Conservation (phyloP, 2,329 filamentous ascomycete genomes). For the Cordyceps cateniannulata region DNA sequence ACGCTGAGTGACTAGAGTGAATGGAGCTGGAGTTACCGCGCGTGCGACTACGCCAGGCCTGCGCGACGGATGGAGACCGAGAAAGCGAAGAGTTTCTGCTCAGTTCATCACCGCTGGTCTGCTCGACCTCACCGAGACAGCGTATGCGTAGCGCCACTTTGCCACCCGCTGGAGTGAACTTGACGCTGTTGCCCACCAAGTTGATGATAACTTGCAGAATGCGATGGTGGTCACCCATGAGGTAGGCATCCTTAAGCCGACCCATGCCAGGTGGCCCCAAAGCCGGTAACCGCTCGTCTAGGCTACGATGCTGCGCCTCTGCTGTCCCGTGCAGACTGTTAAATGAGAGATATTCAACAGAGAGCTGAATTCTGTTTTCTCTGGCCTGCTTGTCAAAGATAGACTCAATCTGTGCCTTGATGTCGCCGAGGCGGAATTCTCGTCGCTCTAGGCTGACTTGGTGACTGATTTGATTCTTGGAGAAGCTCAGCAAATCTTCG, state of each 20-base stretch:
- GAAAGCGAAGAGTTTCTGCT: slow-evolving; percentile 6
- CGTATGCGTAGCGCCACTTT: slow-evolving; percentile 70
- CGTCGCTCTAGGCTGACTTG: slow-evolving; percentile 75
- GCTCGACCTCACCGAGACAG: slow-evolving; percentile 55
- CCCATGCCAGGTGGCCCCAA: slow-evolving; percentile 35
- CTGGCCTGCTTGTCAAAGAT: slow-evolving; percentile 89
- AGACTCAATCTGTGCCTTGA: slow-evolving; percentile 72
- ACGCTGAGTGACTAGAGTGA: background rate
- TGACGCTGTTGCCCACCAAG: slow-evolving; percentile 83
- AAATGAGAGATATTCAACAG: slow-evolving; percentile 51
- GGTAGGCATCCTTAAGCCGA: slow-evolving; percentile 72
- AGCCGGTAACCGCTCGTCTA: background rate
- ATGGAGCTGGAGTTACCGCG: slow-evolving; percentile 6
- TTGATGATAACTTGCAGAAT: slow-evolving; percentile 91
- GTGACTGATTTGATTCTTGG: slow-evolving; percentile 90
- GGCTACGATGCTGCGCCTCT: background rate
- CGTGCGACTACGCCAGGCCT: background rate
- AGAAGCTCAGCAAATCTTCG: slow-evolving; percentile 86
- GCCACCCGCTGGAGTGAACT: slow-evolving; percentile 77
- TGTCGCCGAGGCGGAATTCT: slow-evolving; percentile 76
- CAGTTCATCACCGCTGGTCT: background rate
- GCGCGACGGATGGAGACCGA: background rate
- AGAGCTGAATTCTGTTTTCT: slow-evolving; percentile 69
- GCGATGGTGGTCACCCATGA: slow-evolving; percentile 86
- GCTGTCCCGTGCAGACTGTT: background rate